These are phyloP conservation scores for Akanthomyces muscarius DNA, from an alignment of 2,329 filamentous ascomycete genomes.

Conservation along the genomic window DNA sequence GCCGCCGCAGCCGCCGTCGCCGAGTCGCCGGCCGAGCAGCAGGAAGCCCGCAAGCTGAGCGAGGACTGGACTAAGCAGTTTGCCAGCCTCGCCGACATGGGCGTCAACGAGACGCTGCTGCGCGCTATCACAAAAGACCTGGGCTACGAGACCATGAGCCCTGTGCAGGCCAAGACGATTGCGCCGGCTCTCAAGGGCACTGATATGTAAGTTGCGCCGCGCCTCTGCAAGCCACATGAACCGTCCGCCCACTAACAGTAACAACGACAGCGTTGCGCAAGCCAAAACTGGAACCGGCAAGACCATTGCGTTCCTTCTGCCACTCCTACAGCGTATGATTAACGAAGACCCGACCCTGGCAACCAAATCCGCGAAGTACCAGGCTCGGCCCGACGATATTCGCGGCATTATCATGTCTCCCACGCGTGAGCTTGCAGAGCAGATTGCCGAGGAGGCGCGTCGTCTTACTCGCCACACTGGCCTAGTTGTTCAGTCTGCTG, in stretches of 20 bases:
- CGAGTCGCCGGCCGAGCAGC: constrained; percentile 2
- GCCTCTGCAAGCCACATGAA: neutral
- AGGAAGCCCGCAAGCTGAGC: neutral
- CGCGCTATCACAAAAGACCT: constrained; percentile 66
- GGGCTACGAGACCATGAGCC: constrained; percentile 81
- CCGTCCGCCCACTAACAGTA: neutral
- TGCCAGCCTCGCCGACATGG: constrained; percentile 39
- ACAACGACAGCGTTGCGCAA: constrained; percentile 68
- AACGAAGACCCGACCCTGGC: constrained; percentile 58
- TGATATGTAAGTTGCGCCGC: constrained; percentile 67
- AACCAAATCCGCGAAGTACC: constrained; percentile 33
- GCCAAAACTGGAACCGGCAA: constrained; percentile 97
- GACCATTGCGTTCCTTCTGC: constrained; percentile 88
- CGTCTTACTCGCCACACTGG: constrained; percentile 63
- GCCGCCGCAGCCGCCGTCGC: constrained; percentile 29
- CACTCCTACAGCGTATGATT: constrained; percentile 76
- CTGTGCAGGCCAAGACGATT: constrained; percentile 84
- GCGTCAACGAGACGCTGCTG: constrained; percentile 63
- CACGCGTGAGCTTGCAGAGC: constrained; percentile 75
- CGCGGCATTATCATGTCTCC: constrained; percentile 71
- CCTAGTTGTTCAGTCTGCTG: constrained; percentile 69
- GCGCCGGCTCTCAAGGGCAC: constrained; percentile 71
- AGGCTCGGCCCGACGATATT: constrained; percentile 52
- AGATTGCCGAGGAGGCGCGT: constrained; percentile 75
- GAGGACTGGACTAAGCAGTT: constrained; percentile 33